Conservation (phyloP, 257 asterid genomes). For the Apocynum venetum region DNA sequence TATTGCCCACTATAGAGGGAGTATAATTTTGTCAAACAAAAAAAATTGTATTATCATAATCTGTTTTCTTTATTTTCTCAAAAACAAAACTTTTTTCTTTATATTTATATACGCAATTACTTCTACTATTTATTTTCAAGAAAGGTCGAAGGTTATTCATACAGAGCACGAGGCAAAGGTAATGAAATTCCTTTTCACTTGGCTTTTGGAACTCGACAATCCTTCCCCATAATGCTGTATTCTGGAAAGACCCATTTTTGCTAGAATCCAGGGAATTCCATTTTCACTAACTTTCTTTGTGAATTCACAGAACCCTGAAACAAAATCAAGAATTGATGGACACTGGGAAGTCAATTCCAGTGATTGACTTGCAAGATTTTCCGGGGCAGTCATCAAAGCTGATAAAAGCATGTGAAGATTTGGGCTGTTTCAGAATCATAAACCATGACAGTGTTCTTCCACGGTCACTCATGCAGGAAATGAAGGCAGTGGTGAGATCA, state of each 20-base stretch:
- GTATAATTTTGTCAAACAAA: no score
- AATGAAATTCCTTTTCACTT: no score
- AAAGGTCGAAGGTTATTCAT: no score
- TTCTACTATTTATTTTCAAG: no score
- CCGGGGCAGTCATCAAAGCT: slow-evolving; percentile 24
- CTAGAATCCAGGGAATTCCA: not conserved
- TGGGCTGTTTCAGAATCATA: slow-evolving; percentile 39
- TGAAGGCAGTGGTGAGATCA: slow-evolving; percentile 40
- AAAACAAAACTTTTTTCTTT: no score
- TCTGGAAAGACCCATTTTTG: not conserved
- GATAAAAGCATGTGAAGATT: slow-evolving; percentile 35
- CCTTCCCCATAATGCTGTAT: not conserved
- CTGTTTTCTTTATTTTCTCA: no score
- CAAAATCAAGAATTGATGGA: not conserved
- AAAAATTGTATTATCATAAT: no score
- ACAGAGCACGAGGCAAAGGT: no score
- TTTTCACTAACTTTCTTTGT: not conserved
- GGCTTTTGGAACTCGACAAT: no score
- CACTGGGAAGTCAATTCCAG: slow-evolving; percentile 23
- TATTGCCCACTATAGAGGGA: no score
- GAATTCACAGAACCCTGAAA: not conserved
- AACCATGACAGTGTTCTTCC: slow-evolving; percentile 29
- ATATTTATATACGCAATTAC: no score
- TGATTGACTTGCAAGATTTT: slow-evolving; percentile 38
- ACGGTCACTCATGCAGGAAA: slow-evolving; percentile 42